A percentile compares a stretch with the other conserved stretches of the same genome.
Conservation (phyloP, 2,329 filamentous ascomycete genomes). For the Fusarium neocosmosporiellum region DNA sequence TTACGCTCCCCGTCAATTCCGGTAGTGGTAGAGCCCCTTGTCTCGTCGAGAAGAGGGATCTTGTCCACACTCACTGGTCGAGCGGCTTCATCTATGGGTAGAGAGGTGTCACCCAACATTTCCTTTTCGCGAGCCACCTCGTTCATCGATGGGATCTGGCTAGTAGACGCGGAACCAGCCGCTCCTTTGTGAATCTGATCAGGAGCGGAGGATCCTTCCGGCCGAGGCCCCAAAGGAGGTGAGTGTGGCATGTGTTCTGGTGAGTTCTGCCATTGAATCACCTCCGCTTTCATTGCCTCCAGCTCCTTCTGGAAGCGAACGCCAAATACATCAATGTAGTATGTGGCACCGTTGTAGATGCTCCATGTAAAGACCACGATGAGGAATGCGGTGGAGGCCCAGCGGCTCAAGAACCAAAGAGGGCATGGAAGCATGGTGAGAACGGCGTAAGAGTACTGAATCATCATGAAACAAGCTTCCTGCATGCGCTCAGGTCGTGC, state of each 20-base stretch:
- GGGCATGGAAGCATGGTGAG: constrained; percentile 95
- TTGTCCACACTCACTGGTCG: constrained; percentile 57
- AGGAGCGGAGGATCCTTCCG: constrained; percentile 33
- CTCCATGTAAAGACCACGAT: constrained; percentile 90
- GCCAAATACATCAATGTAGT: constrained; percentile 98
- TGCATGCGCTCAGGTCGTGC: constrained; percentile 80
- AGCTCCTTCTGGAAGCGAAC: constrained; percentile 97
- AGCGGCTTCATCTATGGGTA: constrained; percentile 32
- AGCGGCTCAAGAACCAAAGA: constrained; percentile 91
- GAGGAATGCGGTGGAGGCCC: constrained; percentile 82
- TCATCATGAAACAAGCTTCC: constrained; percentile 93
- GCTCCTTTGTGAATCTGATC: constrained; percentile 25
- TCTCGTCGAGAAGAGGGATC: constrained; percentile 68
- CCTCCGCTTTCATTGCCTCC: constrained; percentile 87
- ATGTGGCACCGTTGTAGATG: constrained; percentile 96
- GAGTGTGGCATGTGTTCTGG: constrained; percentile 59
- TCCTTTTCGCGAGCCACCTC: constrained; percentile 34
- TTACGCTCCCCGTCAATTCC: constrained; percentile 58
- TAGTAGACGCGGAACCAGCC: constrained; percentile 24
- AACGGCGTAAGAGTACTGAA: constrained; percentile 92
- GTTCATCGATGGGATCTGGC: constrained; percentile 26
- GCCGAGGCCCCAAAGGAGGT: constrained; percentile 47
- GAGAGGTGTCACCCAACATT: constrained; percentile 18
- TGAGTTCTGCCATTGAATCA: constrained; percentile 84
- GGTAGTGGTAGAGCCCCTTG: constrained; percentile 48